Percentiles rank a stretch among this genome's conserved stretches.
Evolutionary conservation across 805 yeast genomes (phyloP).

Genomic region (Metahyphopichia silvanorum): DNA sequence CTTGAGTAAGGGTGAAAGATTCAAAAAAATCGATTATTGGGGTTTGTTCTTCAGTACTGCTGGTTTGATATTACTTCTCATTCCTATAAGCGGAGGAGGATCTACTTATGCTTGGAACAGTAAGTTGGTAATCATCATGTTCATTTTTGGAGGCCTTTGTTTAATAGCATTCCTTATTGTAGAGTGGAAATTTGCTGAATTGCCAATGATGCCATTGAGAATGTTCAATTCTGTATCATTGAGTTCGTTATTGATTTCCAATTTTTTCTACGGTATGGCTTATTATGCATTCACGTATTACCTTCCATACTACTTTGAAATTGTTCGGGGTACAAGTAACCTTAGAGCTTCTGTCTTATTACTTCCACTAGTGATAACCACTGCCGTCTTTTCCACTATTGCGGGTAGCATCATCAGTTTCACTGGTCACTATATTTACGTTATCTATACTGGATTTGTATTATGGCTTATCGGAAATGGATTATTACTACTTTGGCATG

Average conservation of each 20-base stretch:
- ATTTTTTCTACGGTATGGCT: slow-evolving; percentile 26
- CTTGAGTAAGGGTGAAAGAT: slow-evolving; percentile 15
- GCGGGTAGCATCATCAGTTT: slow-evolving; percentile 43
- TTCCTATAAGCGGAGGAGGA: slow-evolving; percentile 16
- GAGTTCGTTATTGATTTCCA: slow-evolving; percentile 15
- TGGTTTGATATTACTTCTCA: slow-evolving; percentile 7
- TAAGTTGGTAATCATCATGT: slow-evolving; percentile 10
- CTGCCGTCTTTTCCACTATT: slow-evolving; percentile 36
- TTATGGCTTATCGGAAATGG: slow-evolving; percentile 22
- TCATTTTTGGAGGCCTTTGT: slow-evolving; percentile 15
- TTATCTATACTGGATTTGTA: slow-evolving; percentile 28
- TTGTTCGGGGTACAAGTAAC: slow-evolving; percentile 17
- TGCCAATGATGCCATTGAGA: slow-evolving; percentile 31
- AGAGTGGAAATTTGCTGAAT: slow-evolving; percentile 25
- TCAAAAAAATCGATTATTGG: slow-evolving; percentile 11
- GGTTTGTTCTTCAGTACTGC: slow-evolving; percentile 11
- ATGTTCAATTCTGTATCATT: slow-evolving; percentile 19
- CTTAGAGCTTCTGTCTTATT: slow-evolving; percentile 17
- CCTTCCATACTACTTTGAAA: slow-evolving; percentile 21
- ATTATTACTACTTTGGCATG: slow-evolving; percentile 19
- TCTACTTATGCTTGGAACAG: slow-evolving; percentile 12
- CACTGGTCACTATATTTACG: slow-evolving; percentile 38
- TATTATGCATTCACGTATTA: slow-evolving; percentile 21
- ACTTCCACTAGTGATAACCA: slow-evolving; percentile 28
- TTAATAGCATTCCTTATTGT: slow-evolving; percentile 17